Evolutionary conservation across 352 stramenopile species (phyloP), one percentile per base, ranked within the genome.

Genomic region (Phytophthora crassamura): DNA sequence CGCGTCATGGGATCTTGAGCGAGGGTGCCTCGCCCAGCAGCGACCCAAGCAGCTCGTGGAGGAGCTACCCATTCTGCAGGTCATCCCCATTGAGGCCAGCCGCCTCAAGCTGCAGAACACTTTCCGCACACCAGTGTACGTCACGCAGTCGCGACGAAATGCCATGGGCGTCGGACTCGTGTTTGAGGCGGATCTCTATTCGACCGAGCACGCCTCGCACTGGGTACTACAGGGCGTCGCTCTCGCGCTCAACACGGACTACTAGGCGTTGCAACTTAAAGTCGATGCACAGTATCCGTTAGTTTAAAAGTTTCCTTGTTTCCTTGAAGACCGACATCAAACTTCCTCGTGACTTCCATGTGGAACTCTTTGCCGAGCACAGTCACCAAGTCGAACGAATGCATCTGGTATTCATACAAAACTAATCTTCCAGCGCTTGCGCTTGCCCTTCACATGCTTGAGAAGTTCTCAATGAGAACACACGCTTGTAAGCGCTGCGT

Each of bases 211-310:
- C 65, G 68, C 82, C 9, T 97, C 84, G 43, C 90, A 98, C 67
- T 99, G 95, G 93, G 90, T 98, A 4, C 77, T 99, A 18, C 96
- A 99, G 72, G 95, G 96, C 25, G 96, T 98, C 43, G 90, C 93
- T 1, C 77, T 98, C 6, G 87, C 68, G 22, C 83, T 99, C 36
- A 98, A 98, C 72, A 97, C 85, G 1, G 90, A 97, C 60, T 95
- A 86, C 28, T 94, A 93, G 35, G 36, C 28, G 35, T 38, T 41
- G 22, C 28, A 32, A 25, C 22, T 25, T 25, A 3, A 25, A 25
- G 22, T 25, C 22, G 3, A 25, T 2, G 22, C 22, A 25, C 22
- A 25, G 22, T 25, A 25, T 25, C 22, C 22, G 22, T 25, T 25
- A 2, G 2, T 25, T n/a, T n/a, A n/a, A n/a, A n/a, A n/a, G 22